Percentiles rank a stretch among this genome's conserved stretches.
These are phyloP conservation scores for Pseudocercospora fijiensis DNA, from an alignment of 2,329 filamentous ascomycete genomes.

Conservation along the genomic window DNA sequence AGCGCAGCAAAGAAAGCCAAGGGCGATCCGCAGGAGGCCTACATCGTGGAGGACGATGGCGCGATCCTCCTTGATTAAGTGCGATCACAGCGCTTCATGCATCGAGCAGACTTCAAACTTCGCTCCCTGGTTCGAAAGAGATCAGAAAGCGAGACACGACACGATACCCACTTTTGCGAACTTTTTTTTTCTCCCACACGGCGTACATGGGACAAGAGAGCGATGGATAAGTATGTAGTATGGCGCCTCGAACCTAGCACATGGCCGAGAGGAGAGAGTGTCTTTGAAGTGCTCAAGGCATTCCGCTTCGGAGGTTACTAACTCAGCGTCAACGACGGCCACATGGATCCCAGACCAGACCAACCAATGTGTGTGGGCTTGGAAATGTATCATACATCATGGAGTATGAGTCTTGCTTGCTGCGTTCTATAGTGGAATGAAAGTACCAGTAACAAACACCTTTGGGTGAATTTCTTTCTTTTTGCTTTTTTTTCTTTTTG, in stretches of 20 bases:
- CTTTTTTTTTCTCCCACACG: too few relatives aligned
- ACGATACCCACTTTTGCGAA: slow-evolving; percentile 9
- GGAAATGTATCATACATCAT: background rate
- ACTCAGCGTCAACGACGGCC: background rate
- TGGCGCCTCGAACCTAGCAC: slow-evolving; percentile 1
- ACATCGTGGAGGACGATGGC: slow-evolving; percentile 32
- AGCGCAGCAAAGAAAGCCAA: slow-evolving; percentile 29
- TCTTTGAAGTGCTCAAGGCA: slow-evolving; percentile 20
- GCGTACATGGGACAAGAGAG: background rate
- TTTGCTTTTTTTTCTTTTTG: too few relatives aligned
- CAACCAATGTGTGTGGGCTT: background rate
- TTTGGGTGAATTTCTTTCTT: background rate
- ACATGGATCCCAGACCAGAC: background rate
- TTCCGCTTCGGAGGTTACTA: background rate
- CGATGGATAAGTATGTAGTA: background rate
- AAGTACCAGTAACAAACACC: background rate
- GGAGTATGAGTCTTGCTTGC: background rate
- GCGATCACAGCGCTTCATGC: background rate
- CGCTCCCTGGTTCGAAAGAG: slow-evolving; percentile 10
- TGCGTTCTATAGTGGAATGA: background rate
- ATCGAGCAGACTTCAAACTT: background rate
- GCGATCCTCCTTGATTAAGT: slow-evolving; percentile 36
- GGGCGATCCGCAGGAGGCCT: slow-evolving; percentile 21
- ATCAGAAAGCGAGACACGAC: slow-evolving; percentile 9
- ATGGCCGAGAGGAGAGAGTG: slow-evolving; percentile 3